phyloP scores from a whole-genome alignment of 2,329 filamentous ascomycete genomes.

The Sclerotinia trifoliorum region DNA sequence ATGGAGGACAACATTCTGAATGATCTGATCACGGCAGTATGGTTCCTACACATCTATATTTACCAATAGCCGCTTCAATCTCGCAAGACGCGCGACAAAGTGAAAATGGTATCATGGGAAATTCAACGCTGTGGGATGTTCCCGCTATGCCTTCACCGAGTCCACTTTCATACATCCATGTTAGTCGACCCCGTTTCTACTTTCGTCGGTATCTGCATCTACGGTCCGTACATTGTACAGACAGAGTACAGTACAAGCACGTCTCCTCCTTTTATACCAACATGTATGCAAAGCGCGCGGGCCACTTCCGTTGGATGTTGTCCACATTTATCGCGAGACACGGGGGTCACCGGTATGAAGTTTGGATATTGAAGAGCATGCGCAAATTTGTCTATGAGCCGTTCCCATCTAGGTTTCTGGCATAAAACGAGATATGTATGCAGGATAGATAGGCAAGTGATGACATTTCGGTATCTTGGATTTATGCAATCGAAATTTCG shows the following conservation, averaged over 20 bases:
- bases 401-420: neutral
- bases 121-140: neutral
- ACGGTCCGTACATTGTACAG: neutral
- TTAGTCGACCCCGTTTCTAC: neutral
- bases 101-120: conserved; percentile 5
- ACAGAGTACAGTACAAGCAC: no score
- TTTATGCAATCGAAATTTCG: neutral
- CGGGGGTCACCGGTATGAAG: neutral
- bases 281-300: neutral
- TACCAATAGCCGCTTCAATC: conserved; percentile 9
- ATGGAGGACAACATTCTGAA: neutral
- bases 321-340: conserved; percentile 2
- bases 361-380: neutral
- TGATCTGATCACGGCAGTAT: neutral
- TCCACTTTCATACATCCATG: neutral
- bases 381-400: neutral
- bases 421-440: neutral
- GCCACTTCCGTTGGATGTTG: neutral
- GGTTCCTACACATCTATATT: neutral
- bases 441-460: neutral
- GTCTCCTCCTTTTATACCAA: neutral
- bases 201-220: neutral
- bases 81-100: conserved; percentile 15
- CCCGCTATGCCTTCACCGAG: neutral
- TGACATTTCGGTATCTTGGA: neutral